Percentiles rank a stretch among this genome's conserved stretches.
Evolutionary conservation across 768 basidiomycete genomes (phyloP).

Genomic region (Tulasnella sp.): DNA sequence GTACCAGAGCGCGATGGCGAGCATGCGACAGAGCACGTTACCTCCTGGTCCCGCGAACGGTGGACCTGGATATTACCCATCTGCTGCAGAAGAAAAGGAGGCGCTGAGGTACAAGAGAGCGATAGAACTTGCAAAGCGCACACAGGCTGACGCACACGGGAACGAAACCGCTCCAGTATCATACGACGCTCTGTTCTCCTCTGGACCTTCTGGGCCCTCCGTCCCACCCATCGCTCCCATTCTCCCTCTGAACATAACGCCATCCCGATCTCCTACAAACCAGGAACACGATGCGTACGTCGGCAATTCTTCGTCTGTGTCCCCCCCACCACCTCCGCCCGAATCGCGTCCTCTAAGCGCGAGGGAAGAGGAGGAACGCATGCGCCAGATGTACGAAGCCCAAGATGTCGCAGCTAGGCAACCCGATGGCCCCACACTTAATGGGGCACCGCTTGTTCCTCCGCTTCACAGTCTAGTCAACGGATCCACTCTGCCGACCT

Average conservation of each 20-base stretch:
- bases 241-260: constrained; percentile 25
- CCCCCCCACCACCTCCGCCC: constrained; percentile 48
- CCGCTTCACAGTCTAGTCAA: neutral
- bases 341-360: constrained; percentile 38
- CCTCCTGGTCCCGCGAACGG: neutral
- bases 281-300: neutral
- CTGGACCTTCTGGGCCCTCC: constrained; percentile 34
- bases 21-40: constrained; percentile 9
- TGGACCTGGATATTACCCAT: constrained; percentile 47
- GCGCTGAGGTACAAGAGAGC: constrained; percentile 70
- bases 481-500: constrained; percentile 41
- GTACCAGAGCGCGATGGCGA: constrained; percentile 34
- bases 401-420: constrained; percentile 61
- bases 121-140: constrained; percentile 60
- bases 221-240: constrained; percentile 37
- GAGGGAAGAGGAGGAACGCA: constrained; percentile 65
- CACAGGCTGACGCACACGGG: neutral
- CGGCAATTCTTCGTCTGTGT: constrained; percentile 41
- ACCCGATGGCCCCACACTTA: constrained; percentile 35
- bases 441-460: constrained; percentile 10
- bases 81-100: constrained; percentile 77
- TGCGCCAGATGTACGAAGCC: constrained; percentile 66
- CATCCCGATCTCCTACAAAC: constrained; percentile 19
- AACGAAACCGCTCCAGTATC: constrained; percentile 53
- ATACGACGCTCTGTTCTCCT: constrained; percentile 64